Evolutionary conservation across 2,329 filamentous ascomycete genomes (phyloP).

Genomic region (Ophiostoma sp.): DNA sequence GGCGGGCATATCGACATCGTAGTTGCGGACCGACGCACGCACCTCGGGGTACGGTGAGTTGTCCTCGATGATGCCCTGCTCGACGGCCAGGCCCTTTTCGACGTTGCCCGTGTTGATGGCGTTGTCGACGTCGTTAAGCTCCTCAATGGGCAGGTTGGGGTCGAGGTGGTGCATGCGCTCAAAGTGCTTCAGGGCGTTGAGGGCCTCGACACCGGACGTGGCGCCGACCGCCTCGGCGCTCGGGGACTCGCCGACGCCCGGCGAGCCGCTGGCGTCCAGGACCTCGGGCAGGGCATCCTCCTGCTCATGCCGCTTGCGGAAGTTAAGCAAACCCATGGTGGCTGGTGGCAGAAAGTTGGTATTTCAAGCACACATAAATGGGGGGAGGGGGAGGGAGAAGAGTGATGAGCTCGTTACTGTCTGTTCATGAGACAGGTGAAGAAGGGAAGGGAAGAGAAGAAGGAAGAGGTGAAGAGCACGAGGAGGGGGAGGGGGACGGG

Average conservation of each 20-base stretch:
- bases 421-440: conserved; percentile 2
- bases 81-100: conserved; percentile 57
- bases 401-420: conserved; percentile 8
- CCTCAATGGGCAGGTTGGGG: conserved; percentile 64
- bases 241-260: neutral
- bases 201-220: conserved; percentile 21
- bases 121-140: conserved; percentile 60
- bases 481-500: neutral
- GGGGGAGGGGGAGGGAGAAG: neutral
- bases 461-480: neutral
- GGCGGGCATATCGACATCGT: conserved; percentile 50
- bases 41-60: conserved; percentile 69
- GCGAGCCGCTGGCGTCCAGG: neutral
- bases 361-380: conserved; percentile 8
- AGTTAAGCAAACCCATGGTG: conserved; percentile 30
- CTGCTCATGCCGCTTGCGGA: conserved; percentile 49
- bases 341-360: neutral
- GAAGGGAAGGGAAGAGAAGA: neutral
- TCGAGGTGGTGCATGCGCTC: conserved; percentile 64
- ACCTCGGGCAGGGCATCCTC: conserved; percentile 45
- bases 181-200: conserved; percentile 55
- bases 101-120: conserved; percentile 56
- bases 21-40: conserved; percentile 33
- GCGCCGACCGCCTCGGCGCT: neutral
- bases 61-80: conserved; percentile 60